Base-by-base conservation (phyloP, 495 filamentous ascomycete species). In the Penicillium bialowiezense region DNA sequence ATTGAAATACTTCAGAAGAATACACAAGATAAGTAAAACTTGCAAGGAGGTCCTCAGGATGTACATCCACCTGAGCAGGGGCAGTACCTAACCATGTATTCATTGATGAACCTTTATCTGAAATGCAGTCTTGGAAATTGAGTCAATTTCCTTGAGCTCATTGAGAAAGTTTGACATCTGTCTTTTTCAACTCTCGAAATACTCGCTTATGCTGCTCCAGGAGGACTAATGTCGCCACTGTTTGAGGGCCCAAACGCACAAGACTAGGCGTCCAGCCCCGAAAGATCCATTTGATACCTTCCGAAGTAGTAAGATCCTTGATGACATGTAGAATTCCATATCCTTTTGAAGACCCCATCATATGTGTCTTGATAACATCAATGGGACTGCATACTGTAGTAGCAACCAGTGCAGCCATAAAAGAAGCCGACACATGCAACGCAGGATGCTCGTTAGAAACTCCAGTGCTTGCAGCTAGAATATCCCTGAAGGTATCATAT, bases 191-290 rank as follows among this genome's bases (percentile, higher is more conserved):
- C 1, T n/a, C 28, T 28, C 54, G 31, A 34, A 52, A 60, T 12
- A 67, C 19, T 44, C 54, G 47, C 73, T 90, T 90, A 63, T 92
- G 89, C 56, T 90, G 84, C 64, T 96, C 90, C 62, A 96, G 64
- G 56, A 92, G 88, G 45, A 96, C 64, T 57, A 96, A 89, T 9
- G 91, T 95, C 48, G 84, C 82, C 52, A 95, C 86, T 8, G 91
- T 95, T 74, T 96, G 91, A 28, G 83, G 84, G 13, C 81, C 90
- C 42, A 95, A 59, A 15, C 91, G 72, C 43, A 93, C 77, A 69
- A 95, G 95, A 59, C 87, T 90, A 7, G 91, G 91, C 34, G 89
- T 83, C 91, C 91, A 96, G 9, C 91, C 91, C 54, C 84, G 83
- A 58, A 93, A 95, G 77, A 90, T 83, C 91, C 90, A 96, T n/a